Conservation (phyloP, 176 grass and related monocot species). For the Juncus inflexus region DNA sequence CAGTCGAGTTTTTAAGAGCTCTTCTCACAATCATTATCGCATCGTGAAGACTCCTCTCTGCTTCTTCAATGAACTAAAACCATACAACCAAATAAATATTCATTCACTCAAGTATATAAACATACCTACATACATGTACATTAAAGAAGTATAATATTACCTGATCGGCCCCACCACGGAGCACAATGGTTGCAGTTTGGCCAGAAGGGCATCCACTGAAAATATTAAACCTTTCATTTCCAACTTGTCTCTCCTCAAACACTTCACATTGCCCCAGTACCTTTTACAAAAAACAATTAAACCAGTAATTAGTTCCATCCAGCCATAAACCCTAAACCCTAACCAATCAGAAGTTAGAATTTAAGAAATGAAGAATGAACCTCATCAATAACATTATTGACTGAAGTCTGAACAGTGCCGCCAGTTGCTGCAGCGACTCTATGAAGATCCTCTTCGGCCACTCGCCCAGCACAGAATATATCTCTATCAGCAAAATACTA, state of each 20-base stretch:
- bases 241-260: conserved; percentile 92
- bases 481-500: conserved; percentile 90
- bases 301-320: background rate
- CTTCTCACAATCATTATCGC: conserved; percentile 99
- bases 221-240: conserved; percentile 93
- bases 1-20: conserved; percentile 93
- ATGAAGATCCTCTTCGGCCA: conserved; percentile 84
- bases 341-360: background rate
- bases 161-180: conserved; percentile 93
- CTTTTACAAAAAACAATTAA: conserved; percentile 36
- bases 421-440: conserved; percentile 82
- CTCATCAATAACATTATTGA: conserved; percentile 82
- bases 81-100: conserved; percentile 2
- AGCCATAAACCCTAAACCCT: background rate
- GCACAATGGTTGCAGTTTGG: conserved; percentile 89
- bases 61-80: conserved; percentile 92
- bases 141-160: conserved; percentile 29
- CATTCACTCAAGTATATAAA: conserved; percentile 19
- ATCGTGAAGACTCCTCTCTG: conserved; percentile 93
- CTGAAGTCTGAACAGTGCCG: conserved; percentile 82
- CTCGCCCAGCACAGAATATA: conserved; percentile 96
- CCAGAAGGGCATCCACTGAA: conserved; percentile 87
- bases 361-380: conserved; percentile 25
- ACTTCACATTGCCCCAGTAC: conserved; percentile 87
- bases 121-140: background rate